Evolutionary conservation across 192 early-diverging fungal species (phyloP).

Genomic region (Haplosporangium gracile): DNA sequence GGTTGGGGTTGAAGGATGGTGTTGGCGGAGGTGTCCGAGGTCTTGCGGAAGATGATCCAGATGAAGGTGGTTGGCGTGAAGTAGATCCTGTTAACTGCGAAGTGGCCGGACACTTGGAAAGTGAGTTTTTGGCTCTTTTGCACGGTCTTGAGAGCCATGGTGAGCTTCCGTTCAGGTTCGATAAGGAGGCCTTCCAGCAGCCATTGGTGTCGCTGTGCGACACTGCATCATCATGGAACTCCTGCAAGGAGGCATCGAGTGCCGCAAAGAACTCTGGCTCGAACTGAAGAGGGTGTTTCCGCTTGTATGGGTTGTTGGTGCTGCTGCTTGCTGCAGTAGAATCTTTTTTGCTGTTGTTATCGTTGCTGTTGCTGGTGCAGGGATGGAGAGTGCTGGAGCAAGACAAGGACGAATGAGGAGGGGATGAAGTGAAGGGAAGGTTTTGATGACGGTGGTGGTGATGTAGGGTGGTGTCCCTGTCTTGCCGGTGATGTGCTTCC

Average conservation of each 20-base stretch:
- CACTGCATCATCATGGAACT: background rate
- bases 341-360: background rate
- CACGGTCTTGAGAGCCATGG: constrained; percentile 5
- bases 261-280: constrained; percentile 48
- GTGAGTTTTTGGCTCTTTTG: constrained; percentile 12
- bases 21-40: background rate
- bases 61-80: background rate
- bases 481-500: constrained; percentile 17
- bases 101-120: background rate
- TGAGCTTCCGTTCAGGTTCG: background rate
- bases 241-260: constrained; percentile 28
- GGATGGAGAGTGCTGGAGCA: background rate
- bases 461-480: background rate
- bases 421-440: background rate
- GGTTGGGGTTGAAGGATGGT: background rate
- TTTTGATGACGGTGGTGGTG: background rate
- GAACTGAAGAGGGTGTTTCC: constrained; percentile 42
- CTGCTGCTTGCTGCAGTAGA: background rate
- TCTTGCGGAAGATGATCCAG: background rate
- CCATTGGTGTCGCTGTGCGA: background rate
- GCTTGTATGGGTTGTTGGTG: constrained; percentile 21
- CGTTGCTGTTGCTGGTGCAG: background rate
- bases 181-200: background rate
- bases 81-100: background rate
- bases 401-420: background rate